A percentile compares a stretch with the other conserved stretches of the same genome.
Conservation (phyloP, 345 rosid species). For the Reutealis trisperma region DNA sequence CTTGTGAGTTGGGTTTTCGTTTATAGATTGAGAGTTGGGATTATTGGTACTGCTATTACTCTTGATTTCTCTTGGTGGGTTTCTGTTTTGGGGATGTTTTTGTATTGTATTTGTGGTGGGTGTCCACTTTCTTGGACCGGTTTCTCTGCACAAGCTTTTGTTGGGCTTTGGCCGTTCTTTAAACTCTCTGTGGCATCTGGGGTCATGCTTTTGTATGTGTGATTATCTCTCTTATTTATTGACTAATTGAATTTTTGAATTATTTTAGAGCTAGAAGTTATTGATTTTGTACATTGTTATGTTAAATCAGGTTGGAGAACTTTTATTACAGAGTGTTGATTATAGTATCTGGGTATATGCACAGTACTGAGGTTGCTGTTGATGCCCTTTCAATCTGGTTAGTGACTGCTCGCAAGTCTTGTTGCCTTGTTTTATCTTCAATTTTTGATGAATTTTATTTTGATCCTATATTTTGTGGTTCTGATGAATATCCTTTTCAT, state of each 20-base stretch:
- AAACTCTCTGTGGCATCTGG: constrained; percentile 62
- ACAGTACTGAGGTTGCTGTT: constrained; percentile 44
- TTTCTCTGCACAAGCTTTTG: constrained; percentile 54
- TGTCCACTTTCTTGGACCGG: constrained; percentile 60
- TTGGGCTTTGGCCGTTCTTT: constrained; percentile 51
- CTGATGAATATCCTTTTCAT: not conserved
- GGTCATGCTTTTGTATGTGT: constrained; percentile 50
- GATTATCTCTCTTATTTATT: not conserved
- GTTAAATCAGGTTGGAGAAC: constrained; percentile 52
- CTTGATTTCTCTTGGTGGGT: constrained; percentile 67
- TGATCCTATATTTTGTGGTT: not conserved
- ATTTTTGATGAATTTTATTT: not conserved
- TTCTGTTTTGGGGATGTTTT: constrained; percentile 43
- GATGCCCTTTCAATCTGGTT: constrained; percentile 63
- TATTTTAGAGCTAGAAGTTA: not conserved
- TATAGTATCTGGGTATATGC: constrained; percentile 46
- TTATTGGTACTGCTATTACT: constrained; percentile 48
- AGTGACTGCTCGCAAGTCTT: constrained; percentile 3
- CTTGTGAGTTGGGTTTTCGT: constrained; percentile 54
- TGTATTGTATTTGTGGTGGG: constrained; percentile 47
- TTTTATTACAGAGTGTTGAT: constrained; percentile 51
- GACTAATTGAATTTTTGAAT: constrained; percentile 2
- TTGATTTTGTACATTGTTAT: constrained; percentile 6
- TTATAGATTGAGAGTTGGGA: constrained; percentile 46
- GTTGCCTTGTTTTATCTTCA: not conserved